Conservation (phyloP, 768 basidiomycete species). For the Cystobasidium ongulense region DNA sequence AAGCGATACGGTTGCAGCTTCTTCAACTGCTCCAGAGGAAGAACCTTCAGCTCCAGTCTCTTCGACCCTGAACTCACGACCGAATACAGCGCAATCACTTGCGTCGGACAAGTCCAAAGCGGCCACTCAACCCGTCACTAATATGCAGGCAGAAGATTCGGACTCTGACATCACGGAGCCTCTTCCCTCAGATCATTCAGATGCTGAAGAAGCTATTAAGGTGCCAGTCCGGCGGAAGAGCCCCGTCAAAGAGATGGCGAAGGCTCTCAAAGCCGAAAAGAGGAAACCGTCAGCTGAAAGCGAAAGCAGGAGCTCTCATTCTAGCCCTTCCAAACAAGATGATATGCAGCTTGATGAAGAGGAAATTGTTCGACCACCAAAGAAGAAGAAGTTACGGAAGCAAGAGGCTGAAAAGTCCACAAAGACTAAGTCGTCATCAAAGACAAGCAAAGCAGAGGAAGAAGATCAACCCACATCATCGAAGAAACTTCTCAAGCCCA, state of each 20-base stretch:
- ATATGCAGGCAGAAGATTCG: background rate
- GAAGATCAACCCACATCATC: background rate
- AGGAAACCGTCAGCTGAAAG: background rate
- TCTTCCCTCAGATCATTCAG: conserved; percentile 16
- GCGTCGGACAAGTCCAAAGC: background rate
- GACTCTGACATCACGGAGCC: conserved; percentile 28
- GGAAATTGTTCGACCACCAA: conserved; percentile 21
- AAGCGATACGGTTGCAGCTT: background rate
- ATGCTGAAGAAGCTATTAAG: conserved; percentile 4
- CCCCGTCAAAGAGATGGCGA: background rate
- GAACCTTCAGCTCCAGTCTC: background rate
- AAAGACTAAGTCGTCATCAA: background rate
- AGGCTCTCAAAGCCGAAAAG: background rate
- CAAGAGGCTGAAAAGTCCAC: background rate
- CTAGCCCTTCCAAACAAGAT: background rate
- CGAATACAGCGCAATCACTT: background rate
- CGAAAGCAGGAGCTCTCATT: background rate
- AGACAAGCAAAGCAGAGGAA: background rate
- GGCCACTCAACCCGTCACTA: background rate
- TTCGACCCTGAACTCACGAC: background rate
- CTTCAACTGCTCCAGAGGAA: background rate
- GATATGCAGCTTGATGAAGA: conserved; percentile 3
- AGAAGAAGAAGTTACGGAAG: conserved; percentile 6
- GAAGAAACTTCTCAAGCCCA: background rate
- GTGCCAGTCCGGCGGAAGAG: background rate